These are phyloP conservation scores for Agastache rugosa DNA, from an alignment of 257 asterid genomes.

Conservation along the genomic window DNA sequence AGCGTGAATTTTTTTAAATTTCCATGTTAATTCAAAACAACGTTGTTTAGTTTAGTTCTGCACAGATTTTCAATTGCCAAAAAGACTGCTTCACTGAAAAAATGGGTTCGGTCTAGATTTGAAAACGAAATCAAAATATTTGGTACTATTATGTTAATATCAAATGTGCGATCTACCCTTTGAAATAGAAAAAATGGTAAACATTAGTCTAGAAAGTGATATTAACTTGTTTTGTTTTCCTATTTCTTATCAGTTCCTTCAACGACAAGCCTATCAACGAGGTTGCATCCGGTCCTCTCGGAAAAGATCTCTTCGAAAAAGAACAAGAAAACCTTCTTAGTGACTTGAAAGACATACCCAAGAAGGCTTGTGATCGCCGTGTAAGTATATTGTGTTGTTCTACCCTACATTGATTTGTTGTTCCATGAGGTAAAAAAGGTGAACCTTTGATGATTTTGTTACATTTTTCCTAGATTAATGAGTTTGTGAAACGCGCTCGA, in stretches of 20 bases:
- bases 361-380: slow-evolving; percentile 82
- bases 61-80: no score
- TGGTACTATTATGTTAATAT: no score
- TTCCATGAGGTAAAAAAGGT: background rate
- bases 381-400: slow-evolving; percentile 44
- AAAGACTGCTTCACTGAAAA: no score
- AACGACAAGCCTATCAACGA: slow-evolving; percentile 71
- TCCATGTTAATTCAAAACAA: no score
- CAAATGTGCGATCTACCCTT: no score
- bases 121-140: no score
- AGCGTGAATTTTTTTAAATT: no score
- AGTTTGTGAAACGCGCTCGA: slow-evolving; percentile 82
- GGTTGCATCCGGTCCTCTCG: slow-evolving; percentile 69
- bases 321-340: slow-evolving; percentile 76
- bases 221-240: background rate
- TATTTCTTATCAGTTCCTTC: slow-evolving; percentile 52
- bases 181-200: no score
- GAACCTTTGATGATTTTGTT: no score
- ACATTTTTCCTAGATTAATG: slow-evolving; percentile 58
- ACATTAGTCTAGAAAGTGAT: background rate
- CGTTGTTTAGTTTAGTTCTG: no score
- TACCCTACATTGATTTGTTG: background rate
- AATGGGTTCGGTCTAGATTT: no score
- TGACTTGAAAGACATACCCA: slow-evolving; percentile 77
- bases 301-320: slow-evolving; percentile 71